Evolutionary conservation across 2,329 filamentous ascomycete species (phyloP).

Genomic region (Sclerotinia borealis): DNA sequence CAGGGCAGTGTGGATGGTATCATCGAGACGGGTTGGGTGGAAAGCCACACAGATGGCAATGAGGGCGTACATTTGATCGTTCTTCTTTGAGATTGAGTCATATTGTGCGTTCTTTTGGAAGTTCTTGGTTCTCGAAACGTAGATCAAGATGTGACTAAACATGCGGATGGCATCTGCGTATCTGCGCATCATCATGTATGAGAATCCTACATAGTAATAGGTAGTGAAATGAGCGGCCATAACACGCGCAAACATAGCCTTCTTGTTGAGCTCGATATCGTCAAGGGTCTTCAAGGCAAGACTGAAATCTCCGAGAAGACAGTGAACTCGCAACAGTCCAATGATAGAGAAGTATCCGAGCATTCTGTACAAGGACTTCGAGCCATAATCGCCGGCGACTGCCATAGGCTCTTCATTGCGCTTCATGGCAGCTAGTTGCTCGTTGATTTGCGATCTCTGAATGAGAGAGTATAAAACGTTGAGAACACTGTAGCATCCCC

Average conservation of each 20-base stretch:
- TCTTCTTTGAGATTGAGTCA: conserved; percentile 99
- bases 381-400: conserved; percentile 92
- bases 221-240: conserved; percentile 99
- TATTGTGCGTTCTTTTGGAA: conserved; percentile 99
- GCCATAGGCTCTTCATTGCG: conserved; percentile 81
- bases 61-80: conserved; percentile 99
- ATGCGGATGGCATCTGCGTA: conserved; percentile 99
- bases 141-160: conserved; percentile 99
- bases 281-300: conserved; percentile 97
- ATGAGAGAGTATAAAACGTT: conserved; percentile 99
- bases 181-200: conserved; percentile 99
- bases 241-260: conserved; percentile 98
- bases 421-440: conserved; percentile 93
- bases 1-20: conserved; percentile 97
- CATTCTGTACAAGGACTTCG: conserved; percentile 94
- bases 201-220: conserved; percentile 99
- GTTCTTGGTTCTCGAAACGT: conserved; percentile 98
- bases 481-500: conserved; percentile 98
- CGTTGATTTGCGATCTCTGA: conserved; percentile 94
- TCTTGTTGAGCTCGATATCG: conserved; percentile 99
- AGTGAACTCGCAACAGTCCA: conserved; percentile 91
- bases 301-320: conserved; percentile 93
- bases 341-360: conserved; percentile 99
- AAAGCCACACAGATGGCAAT: conserved; percentile 99
- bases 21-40: conserved; percentile 92